These are phyloP conservation scores for Stereocaulon alpinum DNA, from an alignment of 495 filamentous ascomycete genomes.

Conservation along the genomic window DNA sequence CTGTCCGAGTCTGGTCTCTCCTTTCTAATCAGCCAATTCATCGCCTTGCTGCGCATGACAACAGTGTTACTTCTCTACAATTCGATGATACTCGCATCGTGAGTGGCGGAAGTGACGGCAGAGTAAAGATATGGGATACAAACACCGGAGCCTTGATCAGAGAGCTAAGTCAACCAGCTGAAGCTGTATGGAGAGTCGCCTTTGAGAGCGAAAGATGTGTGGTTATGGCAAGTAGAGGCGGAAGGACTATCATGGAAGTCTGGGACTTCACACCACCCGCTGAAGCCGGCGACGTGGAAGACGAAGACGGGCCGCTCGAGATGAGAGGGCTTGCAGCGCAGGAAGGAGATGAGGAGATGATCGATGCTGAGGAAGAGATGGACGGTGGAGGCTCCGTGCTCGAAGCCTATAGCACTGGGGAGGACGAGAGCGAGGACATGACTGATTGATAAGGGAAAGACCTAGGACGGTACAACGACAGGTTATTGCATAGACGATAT, in stretches of 20 bases:
- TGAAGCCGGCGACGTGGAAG: slow-evolving; percentile 25
- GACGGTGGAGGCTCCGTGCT: not conserved
- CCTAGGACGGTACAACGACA: not conserved
- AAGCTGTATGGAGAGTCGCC: slow-evolving; percentile 94
- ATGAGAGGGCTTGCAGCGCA: not conserved
- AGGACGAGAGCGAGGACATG: slow-evolving; percentile 17
- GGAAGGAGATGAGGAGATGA: slow-evolving; percentile 20
- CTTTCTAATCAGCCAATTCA: slow-evolving; percentile 83
- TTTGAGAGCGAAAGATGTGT: slow-evolving; percentile 98
- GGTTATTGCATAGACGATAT: not conserved
- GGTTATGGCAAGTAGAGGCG: slow-evolving; percentile 76
- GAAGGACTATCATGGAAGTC: slow-evolving; percentile 94
- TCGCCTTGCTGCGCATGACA: slow-evolving; percentile 92
- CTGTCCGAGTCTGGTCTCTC: slow-evolving; percentile 90
- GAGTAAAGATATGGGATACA: slow-evolving; percentile 95
- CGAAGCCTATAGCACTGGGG: not conserved
- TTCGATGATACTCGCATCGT: slow-evolving; percentile 93
- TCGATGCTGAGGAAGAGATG: slow-evolving; percentile 17
- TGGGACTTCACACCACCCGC: slow-evolving; percentile 23
- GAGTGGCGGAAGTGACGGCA: slow-evolving; percentile 86
- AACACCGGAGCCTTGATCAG: slow-evolving; percentile 82
- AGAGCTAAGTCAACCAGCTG: slow-evolving; percentile 78
- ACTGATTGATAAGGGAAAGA: slow-evolving; percentile 8
- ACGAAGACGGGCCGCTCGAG: not conserved
- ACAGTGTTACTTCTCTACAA: slow-evolving; percentile 92